phyloP scores from a whole-genome alignment of 139 green algal species.

The Micractinium sp. region DNA sequence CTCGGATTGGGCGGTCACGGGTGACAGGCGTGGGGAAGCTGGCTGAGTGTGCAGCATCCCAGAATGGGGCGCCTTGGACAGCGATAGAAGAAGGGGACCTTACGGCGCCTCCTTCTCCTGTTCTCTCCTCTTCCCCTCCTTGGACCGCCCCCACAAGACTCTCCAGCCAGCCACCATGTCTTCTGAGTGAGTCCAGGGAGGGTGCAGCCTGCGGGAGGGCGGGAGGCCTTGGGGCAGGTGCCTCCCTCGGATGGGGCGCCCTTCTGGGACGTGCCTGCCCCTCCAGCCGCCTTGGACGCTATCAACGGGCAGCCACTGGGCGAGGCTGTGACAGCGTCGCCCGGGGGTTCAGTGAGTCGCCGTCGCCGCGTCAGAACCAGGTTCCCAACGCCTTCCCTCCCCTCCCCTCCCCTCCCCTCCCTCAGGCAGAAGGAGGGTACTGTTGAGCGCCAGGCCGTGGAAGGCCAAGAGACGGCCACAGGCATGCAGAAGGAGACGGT shows the following conservation, averaged over 20 bases:
- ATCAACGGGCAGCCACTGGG: too few relatives aligned
- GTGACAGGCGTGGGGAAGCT: too few relatives aligned
- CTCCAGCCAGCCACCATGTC: background rate
- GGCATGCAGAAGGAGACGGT: slow-evolving; percentile 43
- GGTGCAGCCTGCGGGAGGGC: background rate
- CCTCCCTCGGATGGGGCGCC: background rate
- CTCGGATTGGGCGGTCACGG: too few relatives aligned
- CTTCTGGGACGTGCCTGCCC: background rate
- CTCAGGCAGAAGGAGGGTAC: slow-evolving; percentile 8
- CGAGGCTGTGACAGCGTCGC: too few relatives aligned
- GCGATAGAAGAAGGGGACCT: too few relatives aligned
- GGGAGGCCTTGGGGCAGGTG: background rate
- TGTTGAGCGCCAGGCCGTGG: slow-evolving; percentile 11
- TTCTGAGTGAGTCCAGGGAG: background rate
- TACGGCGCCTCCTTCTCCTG: too few relatives aligned
- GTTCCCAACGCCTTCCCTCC: background rate
- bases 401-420: background rate
- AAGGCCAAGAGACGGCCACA: slow-evolving; percentile 35
- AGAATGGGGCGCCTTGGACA: too few relatives aligned
- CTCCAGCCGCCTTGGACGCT: background rate
- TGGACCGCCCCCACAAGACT: too few relatives aligned
- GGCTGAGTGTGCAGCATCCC: too few relatives aligned
- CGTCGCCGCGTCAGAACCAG: background rate
- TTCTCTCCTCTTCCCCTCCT: too few relatives aligned
- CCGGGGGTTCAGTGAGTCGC: too few relatives aligned